Evolutionary conservation across 306 rosid genomes (phyloP), one percentile per base, ranked within the genome.

Genomic region (Delonix regia): DNA sequence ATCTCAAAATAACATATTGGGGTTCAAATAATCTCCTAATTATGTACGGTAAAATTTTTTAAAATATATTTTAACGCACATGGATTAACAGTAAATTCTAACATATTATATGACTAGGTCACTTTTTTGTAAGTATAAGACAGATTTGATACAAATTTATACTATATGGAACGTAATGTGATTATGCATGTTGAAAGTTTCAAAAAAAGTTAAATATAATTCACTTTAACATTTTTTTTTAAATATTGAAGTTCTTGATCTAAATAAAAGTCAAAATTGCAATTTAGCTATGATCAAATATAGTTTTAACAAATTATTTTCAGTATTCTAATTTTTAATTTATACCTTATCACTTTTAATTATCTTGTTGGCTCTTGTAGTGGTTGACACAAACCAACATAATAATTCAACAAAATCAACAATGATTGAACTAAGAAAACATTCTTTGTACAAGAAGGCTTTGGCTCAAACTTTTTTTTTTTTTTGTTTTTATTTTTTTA

Each of bases 391-490:
- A 18, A 66, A 57, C 7, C 9, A 55, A 33, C n/a, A 22, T 56
- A 81, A 56, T 19, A 18, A 49, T 28, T 45, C 19, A 39, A 59
- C 21, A 60, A 30, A 53, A 69, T n/a, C 0, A 21, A 6, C 13
- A 6, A 45, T 66, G 15, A 41, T 73, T 38, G 24, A 74, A 13
- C 28, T 53, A 30, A 39, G 14, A 36, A 4, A 3, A 60, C 53
- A 53, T 19, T 15, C 0, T 59, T 53, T 64, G 4, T 71, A 64
- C 63, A 84, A 71, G 67, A 48, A 47, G 28, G 64, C 45, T 41
- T 22, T 24, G 53, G 18, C 41, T 9, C 19, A 72, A 51, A 60
- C 75, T 67, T 0, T 16, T 25, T 57, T 3, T 22, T 25, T 1
- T 12, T 25, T 7, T 53, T 57, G 0, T 22, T 25, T 1, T 12